Evolutionary conservation across 176 grass and related monocot species (phyloP), one percentile per base, ranked within the genome.

Genomic region (Lolium rigidum): DNA sequence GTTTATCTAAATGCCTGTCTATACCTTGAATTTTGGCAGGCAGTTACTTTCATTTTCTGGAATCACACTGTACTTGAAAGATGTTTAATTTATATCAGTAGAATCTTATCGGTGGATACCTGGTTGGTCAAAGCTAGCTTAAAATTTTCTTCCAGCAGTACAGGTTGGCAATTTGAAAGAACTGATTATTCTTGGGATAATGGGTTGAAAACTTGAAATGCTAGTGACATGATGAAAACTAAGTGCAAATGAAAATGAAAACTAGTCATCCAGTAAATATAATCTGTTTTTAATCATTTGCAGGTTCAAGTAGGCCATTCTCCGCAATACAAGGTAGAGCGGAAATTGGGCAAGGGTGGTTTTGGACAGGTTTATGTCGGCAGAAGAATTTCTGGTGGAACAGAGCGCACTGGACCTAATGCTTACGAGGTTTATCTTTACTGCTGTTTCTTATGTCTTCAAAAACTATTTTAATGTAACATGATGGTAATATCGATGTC

Each of bases 361-460:
- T 98, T 98, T 95, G 93, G 96, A 61, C 93, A 98, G 87, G 96
- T 98, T 65, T 98, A 95, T 82, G 96, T 98, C 81, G 93, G 96
- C n/a, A 90, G 91, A 80, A 90, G 96, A 83, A 20, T 90, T 39
- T 94, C 91, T 84, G 93, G 95, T 76, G 91, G 93, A 77, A 86
- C 87, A 47, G 90, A 94, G 13, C 90, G 95, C 39, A 89, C 92
- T 60, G 93, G 95, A 58, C 66, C 93, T 81, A 87, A 93, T 88
- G 93, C 95, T 67, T 85, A 89, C 25, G 95, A 98, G 95, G 95
- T 95, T 82, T 83, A 15, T 31, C 24, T 72, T 67, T 67, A 81
- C 16, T 28, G 3, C 55, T 37, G 43, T 6, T 12, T 47, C 15
- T 70, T 63, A 51, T 38, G 10, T 4, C 56, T 79, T 61, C 18